Percentiles rank a stretch among this genome's conserved stretches.
These are phyloP conservation scores for Aspergillus flavus DNA, from an alignment of 2,329 filamentous ascomycete species.

Conservation along the genomic window DNA sequence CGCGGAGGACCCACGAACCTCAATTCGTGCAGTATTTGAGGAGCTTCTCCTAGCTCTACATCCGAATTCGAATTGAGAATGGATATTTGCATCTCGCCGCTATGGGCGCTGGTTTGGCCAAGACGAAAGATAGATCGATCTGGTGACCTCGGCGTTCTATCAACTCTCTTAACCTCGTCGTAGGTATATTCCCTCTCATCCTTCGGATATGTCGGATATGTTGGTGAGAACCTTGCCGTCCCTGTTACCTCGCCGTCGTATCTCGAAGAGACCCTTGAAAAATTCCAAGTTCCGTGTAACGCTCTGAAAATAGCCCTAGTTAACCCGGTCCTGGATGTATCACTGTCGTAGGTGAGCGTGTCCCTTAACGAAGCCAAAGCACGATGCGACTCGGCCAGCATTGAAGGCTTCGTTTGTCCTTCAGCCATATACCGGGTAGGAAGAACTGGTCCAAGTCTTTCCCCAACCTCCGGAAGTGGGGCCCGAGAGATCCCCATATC, in stretches of 20 bases:
- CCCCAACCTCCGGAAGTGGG: conserved; percentile 39
- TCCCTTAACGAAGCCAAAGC: conserved; percentile 52
- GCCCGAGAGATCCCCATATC: conserved; percentile 57
- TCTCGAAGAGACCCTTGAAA: conserved; percentile 55
- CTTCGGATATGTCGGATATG: conserved; percentile 53
- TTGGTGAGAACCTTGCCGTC: conserved; percentile 65
- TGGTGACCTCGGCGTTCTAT: neutral
- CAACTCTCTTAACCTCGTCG: conserved; percentile 20
- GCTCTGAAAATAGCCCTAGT: conserved; percentile 67
- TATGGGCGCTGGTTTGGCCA: neutral
- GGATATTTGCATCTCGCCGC: conserved; percentile 2
- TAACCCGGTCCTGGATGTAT: neutral
- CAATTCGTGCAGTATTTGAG: conserved; percentile 12
- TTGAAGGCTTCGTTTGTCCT: neutral
- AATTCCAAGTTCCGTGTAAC: conserved; percentile 69
- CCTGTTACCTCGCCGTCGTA: conserved; percentile 59
- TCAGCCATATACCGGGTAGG: conserved; percentile 54
- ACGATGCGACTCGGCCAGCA: conserved; percentile 40
- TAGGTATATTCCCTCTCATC: conserved; percentile 43
- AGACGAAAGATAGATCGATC: conserved; percentile 18
- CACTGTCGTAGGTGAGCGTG: conserved; percentile 33
- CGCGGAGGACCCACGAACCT: conserved; percentile 5
- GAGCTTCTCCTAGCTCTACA: conserved; percentile 4
- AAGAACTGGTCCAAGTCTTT: conserved; percentile 48
- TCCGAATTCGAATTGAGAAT: conserved; percentile 1